phyloP scores from a whole-genome alignment of 768 basidiomycete genomes.

The Lactifluus subvellereus region DNA sequence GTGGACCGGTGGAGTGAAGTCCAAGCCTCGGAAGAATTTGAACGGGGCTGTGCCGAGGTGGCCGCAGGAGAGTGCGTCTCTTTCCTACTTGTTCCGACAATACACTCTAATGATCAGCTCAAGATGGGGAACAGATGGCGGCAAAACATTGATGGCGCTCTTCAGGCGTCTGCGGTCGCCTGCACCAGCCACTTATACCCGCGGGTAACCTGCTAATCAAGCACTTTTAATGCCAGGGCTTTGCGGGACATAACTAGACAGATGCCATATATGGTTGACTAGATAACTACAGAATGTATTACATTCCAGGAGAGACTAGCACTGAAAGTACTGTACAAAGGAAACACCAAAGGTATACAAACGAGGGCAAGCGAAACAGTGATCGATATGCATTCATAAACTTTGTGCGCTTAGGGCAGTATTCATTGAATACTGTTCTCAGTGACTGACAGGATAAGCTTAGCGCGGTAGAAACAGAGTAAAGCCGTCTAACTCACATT shows the following conservation, averaged over 20 bases:
- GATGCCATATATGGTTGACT: background rate
- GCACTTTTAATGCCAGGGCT: background rate
- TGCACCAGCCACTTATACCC: slow-evolving; percentile 27
- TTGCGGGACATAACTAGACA: background rate
- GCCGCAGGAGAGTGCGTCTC: slow-evolving; percentile 58
- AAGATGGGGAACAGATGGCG: slow-evolving; percentile 73
- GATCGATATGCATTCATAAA: background rate
- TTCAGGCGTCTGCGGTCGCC: slow-evolving; percentile 66
- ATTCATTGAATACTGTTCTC: slow-evolving; percentile 6
- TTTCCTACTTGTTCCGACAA: background rate
- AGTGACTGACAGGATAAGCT: background rate
- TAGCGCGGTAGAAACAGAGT: background rate
- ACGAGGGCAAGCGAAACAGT: background rate
- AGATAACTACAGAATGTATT: background rate
- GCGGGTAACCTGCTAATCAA: slow-evolving; percentile 14
- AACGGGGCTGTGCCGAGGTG: slow-evolving; percentile 64
- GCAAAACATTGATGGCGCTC: slow-evolving; percentile 58
- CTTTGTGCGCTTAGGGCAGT: background rate
- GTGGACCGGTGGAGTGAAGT: slow-evolving; percentile 75
- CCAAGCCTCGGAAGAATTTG: slow-evolving; percentile 56
- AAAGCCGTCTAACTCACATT: background rate
- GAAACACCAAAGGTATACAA: background rate
- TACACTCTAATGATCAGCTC: slow-evolving; percentile 10
- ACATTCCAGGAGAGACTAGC: background rate
- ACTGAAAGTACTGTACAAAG: background rate